Percentiles rank a stretch among this genome's conserved stretches.
Conservation (phyloP, 106 monocot species). For the Narthecium ossifragum region DNA sequence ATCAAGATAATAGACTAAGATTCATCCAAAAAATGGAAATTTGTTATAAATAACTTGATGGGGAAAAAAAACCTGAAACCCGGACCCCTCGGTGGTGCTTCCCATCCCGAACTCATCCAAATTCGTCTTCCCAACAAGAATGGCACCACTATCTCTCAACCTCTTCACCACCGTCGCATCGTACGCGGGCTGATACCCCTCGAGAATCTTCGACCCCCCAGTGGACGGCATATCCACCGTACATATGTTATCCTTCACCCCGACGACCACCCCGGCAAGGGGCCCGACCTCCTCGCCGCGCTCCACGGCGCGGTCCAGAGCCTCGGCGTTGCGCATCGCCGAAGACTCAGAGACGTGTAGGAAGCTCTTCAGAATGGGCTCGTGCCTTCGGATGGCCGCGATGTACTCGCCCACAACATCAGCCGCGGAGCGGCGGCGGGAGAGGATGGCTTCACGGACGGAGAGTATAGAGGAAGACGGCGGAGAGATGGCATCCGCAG, state of each 20-base stretch:
- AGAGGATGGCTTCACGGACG: conserved; percentile 69
- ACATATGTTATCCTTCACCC: conserved; percentile 92
- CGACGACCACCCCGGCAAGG: conserved; percentile 75
- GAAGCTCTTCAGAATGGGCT: conserved; percentile 68
- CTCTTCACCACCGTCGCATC: conserved; percentile 77
- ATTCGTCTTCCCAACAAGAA: conserved; percentile 94
- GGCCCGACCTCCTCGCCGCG: conserved; percentile 63
- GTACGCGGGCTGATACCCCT: conserved; percentile 71
- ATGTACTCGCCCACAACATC: conserved; percentile 48
- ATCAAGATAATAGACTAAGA: too few relatives aligned
- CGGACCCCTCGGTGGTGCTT: conserved; percentile 83
- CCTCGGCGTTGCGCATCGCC: conserved; percentile 53
- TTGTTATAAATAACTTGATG: too few relatives aligned
- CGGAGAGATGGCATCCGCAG: background rate
- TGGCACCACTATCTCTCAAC: conserved; percentile 61
- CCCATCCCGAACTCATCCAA: conserved; percentile 99
- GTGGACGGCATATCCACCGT: conserved; percentile 91
- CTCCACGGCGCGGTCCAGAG: conserved; percentile 49
- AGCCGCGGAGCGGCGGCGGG: conserved; percentile 31
- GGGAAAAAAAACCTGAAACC: conserved; percentile 94
- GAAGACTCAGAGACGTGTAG: conserved; percentile 50
- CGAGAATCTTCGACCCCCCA: conserved; percentile 83
- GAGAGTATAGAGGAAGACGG: conserved; percentile 48
- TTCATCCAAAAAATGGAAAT: too few relatives aligned
- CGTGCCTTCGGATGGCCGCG: conserved; percentile 41